Evolutionary conservation across 495 filamentous ascomycete species (phyloP), one percentile per base, ranked within the genome.

Genomic region (Aspergillus panamensis): DNA sequence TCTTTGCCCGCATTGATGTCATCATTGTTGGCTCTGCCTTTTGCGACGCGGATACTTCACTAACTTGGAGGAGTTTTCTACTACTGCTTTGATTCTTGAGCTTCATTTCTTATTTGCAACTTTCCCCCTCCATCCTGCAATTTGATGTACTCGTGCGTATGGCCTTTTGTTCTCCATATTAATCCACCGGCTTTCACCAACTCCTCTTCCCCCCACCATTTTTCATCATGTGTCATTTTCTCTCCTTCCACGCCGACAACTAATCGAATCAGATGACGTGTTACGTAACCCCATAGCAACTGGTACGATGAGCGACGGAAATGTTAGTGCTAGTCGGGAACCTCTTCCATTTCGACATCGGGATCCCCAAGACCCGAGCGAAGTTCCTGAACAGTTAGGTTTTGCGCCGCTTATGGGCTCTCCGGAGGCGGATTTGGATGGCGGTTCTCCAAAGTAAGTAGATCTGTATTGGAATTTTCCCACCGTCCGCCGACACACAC

Each of bases 231-330:
- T 25, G 33, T 40, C 35, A 12, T 13, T 19, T 35, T 35, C 33
- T 40, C 40, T 21, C 30, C 25, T 51, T 19, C 29, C 30, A 8
- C 21, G 48, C 50, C 17, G 37, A 25, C 53, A 9, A 40, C 60
- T 62, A 50, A 58, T 55, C 35, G n/a, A 30, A 47, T 31, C 58
- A 66, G 64, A 66, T 66, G 64, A 63, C 64, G 61, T 62, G 55
- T 66, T 60, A 50, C 53, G 48, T 58, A 58, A 51, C 16, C 51
- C 42, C 31, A 25, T 25, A 52, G n/a, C 59, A 55, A 13, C 42
- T 16, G 48, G 47, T 52, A 66, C 64, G 25, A 66, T 66, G 64
- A 66, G 52, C 49, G 64, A 61, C 43, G 58, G 55, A 49, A 59
- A 53, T 58, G 47, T 17, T 62, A 59, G 31, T 52, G 54, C 51